These are phyloP conservation scores for Blastosporella zonata DNA, from an alignment of 1,284 basidiomycete genomes.

Conservation along the genomic window DNA sequence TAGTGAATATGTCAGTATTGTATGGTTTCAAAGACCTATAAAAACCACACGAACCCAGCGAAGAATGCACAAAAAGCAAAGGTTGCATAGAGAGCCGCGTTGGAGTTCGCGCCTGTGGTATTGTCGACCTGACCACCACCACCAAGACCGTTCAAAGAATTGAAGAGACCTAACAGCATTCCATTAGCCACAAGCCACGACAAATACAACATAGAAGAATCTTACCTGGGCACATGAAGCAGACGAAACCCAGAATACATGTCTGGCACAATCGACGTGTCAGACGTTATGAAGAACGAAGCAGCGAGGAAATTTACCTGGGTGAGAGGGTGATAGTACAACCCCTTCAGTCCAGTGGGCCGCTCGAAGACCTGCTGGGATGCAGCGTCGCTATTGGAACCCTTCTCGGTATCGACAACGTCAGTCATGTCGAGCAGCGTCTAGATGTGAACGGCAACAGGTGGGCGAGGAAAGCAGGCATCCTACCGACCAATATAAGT, in stretches of 20 bases:
- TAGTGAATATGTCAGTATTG: conserved; percentile 8
- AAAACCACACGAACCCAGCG: conserved; percentile 48
- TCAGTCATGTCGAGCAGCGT: conserved; percentile 21
- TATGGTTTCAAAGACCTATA: conserved; percentile 10
- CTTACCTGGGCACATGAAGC: conserved; percentile 62
- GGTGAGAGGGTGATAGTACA: conserved; percentile 48
- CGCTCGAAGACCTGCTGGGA: conserved; percentile 29
- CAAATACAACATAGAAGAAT: conserved; percentile 19
- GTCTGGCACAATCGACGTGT: conserved; percentile 31
- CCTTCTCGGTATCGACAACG: conserved; percentile 25
- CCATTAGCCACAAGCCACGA: conserved; percentile 4
- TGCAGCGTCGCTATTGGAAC: conserved; percentile 22
- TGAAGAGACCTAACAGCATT: conserved; percentile 44
- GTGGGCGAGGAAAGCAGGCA: conserved; percentile 9
- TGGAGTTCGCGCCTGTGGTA: conserved; percentile 60
- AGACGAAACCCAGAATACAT: conserved; percentile 63
- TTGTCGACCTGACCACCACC: conserved; percentile 66
- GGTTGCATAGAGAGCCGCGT: conserved; percentile 65
- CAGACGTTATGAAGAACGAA: conserved; percentile 14
- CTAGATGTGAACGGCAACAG: conserved; percentile 9
- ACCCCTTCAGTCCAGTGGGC: conserved; percentile 35
- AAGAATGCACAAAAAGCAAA: conserved; percentile 67
- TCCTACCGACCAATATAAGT: conserved; percentile 16
- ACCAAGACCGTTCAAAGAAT: conserved; percentile 62
- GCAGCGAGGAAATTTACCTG: conserved; percentile 33